These are phyloP conservation scores for Pythium aquatile DNA, from an alignment of 352 stramenopile species.

Conservation along the genomic window DNA sequence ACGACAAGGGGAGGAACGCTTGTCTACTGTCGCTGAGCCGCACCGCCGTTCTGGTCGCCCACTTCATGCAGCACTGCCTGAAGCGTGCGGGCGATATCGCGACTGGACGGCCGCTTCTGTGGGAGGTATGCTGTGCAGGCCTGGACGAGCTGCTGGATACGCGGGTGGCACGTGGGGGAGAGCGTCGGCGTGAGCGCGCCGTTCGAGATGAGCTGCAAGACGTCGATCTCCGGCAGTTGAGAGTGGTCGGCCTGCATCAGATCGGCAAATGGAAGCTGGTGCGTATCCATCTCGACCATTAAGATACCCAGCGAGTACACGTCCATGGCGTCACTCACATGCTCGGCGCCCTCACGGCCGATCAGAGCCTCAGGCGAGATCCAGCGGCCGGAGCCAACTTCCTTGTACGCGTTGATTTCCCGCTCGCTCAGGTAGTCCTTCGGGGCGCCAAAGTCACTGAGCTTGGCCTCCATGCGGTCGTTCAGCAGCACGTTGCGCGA, in stretches of 20 bases:
- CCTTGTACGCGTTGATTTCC: conserved; percentile 61
- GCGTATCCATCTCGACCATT: conserved; percentile 69
- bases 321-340: conserved; percentile 44
- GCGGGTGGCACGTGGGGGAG: conserved; percentile 44
- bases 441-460: conserved; percentile 64
- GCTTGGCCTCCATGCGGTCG: conserved; percentile 56
- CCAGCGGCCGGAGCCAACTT: conserved; percentile 66
- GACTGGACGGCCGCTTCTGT: conserved; percentile 31
- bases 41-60: conserved; percentile 1
- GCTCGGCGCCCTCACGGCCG: conserved; percentile 40
- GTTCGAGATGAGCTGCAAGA: conserved; percentile 66
- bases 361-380: conserved; percentile 69
- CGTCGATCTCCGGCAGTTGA: conserved; percentile 54
- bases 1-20: neutral
- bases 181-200: conserved; percentile 57
- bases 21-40: neutral
- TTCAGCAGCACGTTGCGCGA: conserved; percentile 64
- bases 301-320: conserved; percentile 73
- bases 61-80: conserved; percentile 19
- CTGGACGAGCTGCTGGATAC: conserved; percentile 45
- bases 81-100: conserved; percentile 18
- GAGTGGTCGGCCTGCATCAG: conserved; percentile 59
- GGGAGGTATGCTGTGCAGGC: conserved; percentile 35
- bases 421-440: conserved; percentile 54
- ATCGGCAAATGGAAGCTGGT: conserved; percentile 68